phyloP scores from a whole-genome alignment of 768 basidiomycete genomes.

The Suillus subaureus region DNA sequence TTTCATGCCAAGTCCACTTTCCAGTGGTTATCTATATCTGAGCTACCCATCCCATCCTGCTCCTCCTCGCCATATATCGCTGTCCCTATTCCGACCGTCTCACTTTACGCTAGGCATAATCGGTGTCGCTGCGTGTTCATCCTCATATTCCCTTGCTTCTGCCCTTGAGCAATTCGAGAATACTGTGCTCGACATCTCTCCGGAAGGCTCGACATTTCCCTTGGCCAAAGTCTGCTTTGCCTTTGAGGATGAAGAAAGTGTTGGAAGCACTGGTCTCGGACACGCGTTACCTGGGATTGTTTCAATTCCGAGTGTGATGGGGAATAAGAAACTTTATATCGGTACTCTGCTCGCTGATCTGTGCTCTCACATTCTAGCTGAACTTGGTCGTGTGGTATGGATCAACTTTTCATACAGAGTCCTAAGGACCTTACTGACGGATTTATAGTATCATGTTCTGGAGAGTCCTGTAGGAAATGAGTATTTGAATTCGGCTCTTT shows the following conservation, averaged over 20 bases:
- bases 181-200: constrained; percentile 65
- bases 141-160: constrained; percentile 51
- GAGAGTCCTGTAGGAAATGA: constrained; percentile 88
- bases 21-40: constrained; percentile 82
- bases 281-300: constrained; percentile 65
- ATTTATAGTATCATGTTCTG: constrained; percentile 65
- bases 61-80: constrained; percentile 62
- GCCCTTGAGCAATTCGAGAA: constrained; percentile 69
- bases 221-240: constrained; percentile 83
- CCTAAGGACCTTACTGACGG: constrained; percentile 9
- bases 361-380: constrained; percentile 83
- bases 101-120: constrained; percentile 88
- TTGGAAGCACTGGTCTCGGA: constrained; percentile 55
- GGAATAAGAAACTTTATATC: constrained; percentile 85
- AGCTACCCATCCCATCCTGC: constrained; percentile 77
- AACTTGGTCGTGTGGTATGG: constrained; percentile 84
- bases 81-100: constrained; percentile 77
- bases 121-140: constrained; percentile 76
- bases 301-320: constrained; percentile 83
- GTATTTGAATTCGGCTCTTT: constrained; percentile 69
- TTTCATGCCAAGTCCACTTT: constrained; percentile 77
- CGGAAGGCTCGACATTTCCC: constrained; percentile 68
- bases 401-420: constrained; percentile 7
- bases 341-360: constrained; percentile 88
- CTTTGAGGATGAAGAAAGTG: constrained; percentile 68